phyloP scores from a whole-genome alignment of 2,329 filamentous ascomycete genomes.

The Penicillium aurantiogriseum region DNA sequence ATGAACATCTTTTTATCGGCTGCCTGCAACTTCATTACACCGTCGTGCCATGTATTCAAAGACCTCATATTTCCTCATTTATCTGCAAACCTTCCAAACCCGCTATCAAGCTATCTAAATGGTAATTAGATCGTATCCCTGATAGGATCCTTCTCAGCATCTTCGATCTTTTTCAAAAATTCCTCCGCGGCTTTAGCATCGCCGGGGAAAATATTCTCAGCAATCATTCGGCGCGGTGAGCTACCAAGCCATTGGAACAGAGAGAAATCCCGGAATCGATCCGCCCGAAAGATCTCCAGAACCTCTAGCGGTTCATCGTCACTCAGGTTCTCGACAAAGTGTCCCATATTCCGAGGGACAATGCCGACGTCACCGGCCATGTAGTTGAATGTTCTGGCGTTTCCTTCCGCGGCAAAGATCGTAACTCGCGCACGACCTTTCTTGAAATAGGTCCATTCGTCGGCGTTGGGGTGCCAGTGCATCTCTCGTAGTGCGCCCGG shows the following conservation, averaged over 20 bases:
- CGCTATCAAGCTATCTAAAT: not conserved
- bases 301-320: constrained; percentile 72
- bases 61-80: not conserved
- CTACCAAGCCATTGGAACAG: constrained; percentile 75
- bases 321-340: constrained; percentile 73
- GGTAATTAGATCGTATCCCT: constrained; percentile 6
- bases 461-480: constrained; percentile 77
- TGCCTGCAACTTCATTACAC: not conserved
- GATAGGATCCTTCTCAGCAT: constrained; percentile 51
- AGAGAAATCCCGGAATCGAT: constrained; percentile 70
- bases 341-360: constrained; percentile 71
- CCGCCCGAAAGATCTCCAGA: constrained; percentile 69
- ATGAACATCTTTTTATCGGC: not conserved
- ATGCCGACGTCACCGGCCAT: constrained; percentile 71
- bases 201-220: constrained; percentile 10
- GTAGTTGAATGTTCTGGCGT: constrained; percentile 72
- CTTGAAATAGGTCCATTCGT: constrained; percentile 79
- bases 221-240: constrained; percentile 56
- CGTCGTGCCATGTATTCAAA: not conserved
- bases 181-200: constrained; percentile 43
- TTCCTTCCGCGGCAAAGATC: constrained; percentile 70
- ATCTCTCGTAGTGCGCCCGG: constrained; percentile 72
- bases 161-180: constrained; percentile 62
- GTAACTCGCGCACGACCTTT: constrained; percentile 68
- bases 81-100: not conserved